Percentiles rank a stretch among this genome's conserved stretches.
These are phyloP conservation scores for Dimocarpus longan DNA, from an alignment of 345 rosid genomes.

Conservation along the genomic window DNA sequence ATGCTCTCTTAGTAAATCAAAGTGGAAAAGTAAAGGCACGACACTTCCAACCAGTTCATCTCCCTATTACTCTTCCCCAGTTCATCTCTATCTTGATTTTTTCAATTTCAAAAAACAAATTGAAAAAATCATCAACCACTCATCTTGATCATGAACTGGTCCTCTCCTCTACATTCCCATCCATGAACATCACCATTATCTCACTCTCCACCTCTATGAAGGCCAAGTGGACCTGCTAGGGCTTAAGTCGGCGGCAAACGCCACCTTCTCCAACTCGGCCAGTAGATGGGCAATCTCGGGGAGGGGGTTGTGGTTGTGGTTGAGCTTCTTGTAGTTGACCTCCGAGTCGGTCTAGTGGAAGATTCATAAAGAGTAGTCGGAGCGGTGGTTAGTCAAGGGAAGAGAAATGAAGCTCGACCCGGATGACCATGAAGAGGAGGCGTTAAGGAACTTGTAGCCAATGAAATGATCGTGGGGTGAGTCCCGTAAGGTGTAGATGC, in stretches of 20 bases:
- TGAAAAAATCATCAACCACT: too few species aligned
- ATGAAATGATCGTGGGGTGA: constrained; percentile 68
- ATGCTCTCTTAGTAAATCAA: too few species aligned
- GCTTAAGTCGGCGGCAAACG: constrained; percentile 38
- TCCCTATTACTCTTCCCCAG: too few species aligned
- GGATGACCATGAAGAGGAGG: constrained; percentile 57
- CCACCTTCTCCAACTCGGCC: constrained; percentile 49
- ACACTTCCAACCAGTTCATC: too few species aligned
- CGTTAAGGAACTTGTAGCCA: constrained; percentile 78
- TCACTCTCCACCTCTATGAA: constrained; percentile 56
- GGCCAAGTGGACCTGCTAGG: constrained; percentile 84
- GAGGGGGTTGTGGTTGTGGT: constrained; percentile 82
- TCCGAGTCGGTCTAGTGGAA: constrained; percentile 81
- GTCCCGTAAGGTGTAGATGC: constrained; percentile 81
- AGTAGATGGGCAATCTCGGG: constrained; percentile 65
- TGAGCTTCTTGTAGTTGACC: constrained; percentile 54
- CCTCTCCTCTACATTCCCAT: constrained; percentile 62
- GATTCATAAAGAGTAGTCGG: constrained; percentile 85
- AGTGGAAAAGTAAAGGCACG: too few species aligned
- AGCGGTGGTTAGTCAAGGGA: constrained; percentile 71
- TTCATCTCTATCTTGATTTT: too few species aligned
- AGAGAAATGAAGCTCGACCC: constrained; percentile 75
- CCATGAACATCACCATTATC: constrained; percentile 87
- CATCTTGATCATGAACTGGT: too few species aligned
- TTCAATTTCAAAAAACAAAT: too few species aligned